Evolutionary conservation across 1,139 yeast genomes (phyloP).

Genomic region (Pichia sp.): DNA sequence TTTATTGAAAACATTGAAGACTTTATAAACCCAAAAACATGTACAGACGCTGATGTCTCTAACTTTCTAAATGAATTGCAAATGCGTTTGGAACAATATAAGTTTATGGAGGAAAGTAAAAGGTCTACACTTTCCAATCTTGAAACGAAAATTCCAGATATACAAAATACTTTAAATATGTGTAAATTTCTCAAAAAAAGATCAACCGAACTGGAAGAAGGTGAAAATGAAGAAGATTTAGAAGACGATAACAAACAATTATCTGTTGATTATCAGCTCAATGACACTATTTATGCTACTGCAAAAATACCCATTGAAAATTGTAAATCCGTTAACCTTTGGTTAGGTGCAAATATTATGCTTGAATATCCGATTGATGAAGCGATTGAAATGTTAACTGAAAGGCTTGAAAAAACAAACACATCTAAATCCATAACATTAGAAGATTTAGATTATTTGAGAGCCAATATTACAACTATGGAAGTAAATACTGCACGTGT

Average conservation of each 20-base stretch:
- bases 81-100: constrained; percentile 30
- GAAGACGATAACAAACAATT: constrained; percentile 34
- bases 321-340: constrained; percentile 56
- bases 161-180: constrained; percentile 72
- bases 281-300: constrained; percentile 83
- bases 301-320: constrained; percentile 62
- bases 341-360: constrained; percentile 99
- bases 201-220: constrained; percentile 16
- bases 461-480: constrained; percentile 94
- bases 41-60: constrained; percentile 30
- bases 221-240: constrained; percentile 29
- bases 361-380: constrained; percentile 87
- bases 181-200: constrained; percentile 53
- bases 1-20: constrained; percentile 82
- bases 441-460: constrained; percentile 81
- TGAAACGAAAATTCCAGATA: constrained; percentile 78
- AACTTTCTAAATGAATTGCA: constrained; percentile 28
- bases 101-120: constrained; percentile 59
- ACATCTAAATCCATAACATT: constrained; percentile 54
- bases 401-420: constrained; percentile 58
- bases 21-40: constrained; percentile 68
- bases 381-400: constrained; percentile 63
- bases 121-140: constrained; percentile 61
- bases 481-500: constrained; percentile 95
- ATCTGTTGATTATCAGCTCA: constrained; percentile 77